These are phyloP conservation scores for Plectranthus barbatus DNA, from an alignment of 257 asterid genomes.

Conservation along the genomic window DNA sequence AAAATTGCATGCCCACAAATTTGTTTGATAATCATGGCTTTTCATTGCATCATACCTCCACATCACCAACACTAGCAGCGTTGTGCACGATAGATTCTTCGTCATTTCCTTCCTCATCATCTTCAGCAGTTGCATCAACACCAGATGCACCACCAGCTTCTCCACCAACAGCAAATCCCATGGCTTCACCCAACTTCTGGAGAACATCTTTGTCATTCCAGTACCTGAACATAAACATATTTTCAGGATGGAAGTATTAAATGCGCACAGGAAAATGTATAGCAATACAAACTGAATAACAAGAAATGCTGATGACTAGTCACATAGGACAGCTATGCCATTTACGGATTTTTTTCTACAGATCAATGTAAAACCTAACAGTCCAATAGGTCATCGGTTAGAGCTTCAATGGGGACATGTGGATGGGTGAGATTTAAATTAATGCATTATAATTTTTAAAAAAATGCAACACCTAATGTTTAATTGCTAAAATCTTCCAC, in stretches of 20 bases:
- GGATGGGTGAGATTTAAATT: no score
- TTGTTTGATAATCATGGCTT: neutral
- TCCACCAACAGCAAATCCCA: slow-evolving; percentile 50
- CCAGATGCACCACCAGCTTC: slow-evolving; percentile 38
- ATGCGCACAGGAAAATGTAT: neutral
- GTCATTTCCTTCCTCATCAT: slow-evolving; percentile 77
- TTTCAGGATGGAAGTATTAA: slow-evolving; percentile 2
- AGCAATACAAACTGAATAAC: neutral
- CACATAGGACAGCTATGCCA: neutral
- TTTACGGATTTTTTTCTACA: no score
- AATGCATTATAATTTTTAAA: no score
- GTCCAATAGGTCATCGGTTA: no score
- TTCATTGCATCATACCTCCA: slow-evolving; percentile 43
- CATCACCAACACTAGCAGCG: slow-evolving; percentile 87
- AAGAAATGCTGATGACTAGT: neutral
- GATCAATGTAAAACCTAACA: no score
- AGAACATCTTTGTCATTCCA: slow-evolving; percentile 61
- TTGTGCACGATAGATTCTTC: slow-evolving; percentile 90
- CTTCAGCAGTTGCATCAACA: slow-evolving; percentile 41
- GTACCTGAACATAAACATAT: slow-evolving; percentile 26
- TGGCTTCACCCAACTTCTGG: slow-evolving; percentile 58
- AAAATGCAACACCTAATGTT: neutral
- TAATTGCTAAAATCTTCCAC: neutral
- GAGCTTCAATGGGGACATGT: no score
- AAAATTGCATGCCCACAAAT: neutral